A percentile compares a stretch with the other conserved stretches of the same genome.
phyloP scores from a whole-genome alignment of 805 yeast species.

The Cyberlindnera sargentensis region DNA sequence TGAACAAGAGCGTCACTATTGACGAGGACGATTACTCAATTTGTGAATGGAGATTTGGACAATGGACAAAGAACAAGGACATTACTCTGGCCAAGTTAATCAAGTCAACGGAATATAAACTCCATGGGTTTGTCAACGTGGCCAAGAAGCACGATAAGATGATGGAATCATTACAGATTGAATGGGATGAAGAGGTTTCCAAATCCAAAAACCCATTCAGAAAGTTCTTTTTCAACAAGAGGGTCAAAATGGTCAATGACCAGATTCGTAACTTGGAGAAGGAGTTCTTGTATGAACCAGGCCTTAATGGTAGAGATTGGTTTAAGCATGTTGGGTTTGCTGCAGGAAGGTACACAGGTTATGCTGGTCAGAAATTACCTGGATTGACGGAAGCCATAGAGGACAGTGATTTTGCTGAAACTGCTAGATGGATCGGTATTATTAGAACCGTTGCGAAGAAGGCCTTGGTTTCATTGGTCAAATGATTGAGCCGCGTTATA shows the following conservation, averaged over 20 bases:
- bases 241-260: slow-evolving; percentile 26
- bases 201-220: slow-evolving; percentile 27
- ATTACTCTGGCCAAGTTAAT: slow-evolving; percentile 24
- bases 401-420: slow-evolving; percentile 32
- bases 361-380: slow-evolving; percentile 47
- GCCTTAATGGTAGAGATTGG: slow-evolving; percentile 44
- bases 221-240: slow-evolving; percentile 21
- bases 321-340: slow-evolving; percentile 48
- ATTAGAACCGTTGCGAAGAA: slow-evolving; percentile 11
- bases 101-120: slow-evolving; percentile 21
- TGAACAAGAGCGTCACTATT: slow-evolving; percentile 12
- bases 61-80: slow-evolving; percentile 5
- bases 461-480: slow-evolving; percentile 5
- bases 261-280: slow-evolving; percentile 38
- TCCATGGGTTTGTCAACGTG: slow-evolving; percentile 20
- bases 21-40: slow-evolving; percentile 8
- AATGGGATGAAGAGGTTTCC: slow-evolving; percentile 24
- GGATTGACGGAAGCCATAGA: slow-evolving; percentile 48
- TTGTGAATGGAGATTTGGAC: slow-evolving; percentile 7
- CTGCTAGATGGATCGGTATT: slow-evolving; percentile 22
- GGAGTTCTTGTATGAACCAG: slow-evolving; percentile 36
- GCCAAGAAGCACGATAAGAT: slow-evolving; percentile 24
- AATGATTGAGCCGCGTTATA: not conserved
- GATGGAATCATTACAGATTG: slow-evolving; percentile 13
- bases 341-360: slow-evolving; percentile 50